Base-by-base conservation (phyloP, 2,329 filamentous ascomycete genomes). In the Thielaviopsis ethacetica region DNA sequence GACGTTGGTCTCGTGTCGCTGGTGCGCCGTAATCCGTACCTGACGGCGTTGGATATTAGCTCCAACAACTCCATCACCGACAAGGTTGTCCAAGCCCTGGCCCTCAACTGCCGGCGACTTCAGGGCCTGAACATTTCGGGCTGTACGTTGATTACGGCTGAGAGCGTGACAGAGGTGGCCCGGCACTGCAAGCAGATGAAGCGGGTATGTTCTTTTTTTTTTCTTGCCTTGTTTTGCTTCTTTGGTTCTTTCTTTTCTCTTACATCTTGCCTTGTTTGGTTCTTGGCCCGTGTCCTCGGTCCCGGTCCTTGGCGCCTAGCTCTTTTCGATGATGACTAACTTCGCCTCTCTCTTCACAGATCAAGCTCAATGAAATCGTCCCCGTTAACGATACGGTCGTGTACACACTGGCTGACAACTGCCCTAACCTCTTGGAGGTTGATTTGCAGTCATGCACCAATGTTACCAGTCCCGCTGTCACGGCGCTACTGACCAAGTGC, bases 291-390 rank as follows among this genome's bases (percentile, higher is more conserved):
- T n/a, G n/a, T n/a, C n/a, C n/a, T n/a, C n/a, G n/a, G n/a, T n/a
- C n/a, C n/a, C n/a, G n/a, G n/a, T n/a, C n/a, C n/a, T n/a, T n/a
- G n/a, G n/a, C n/a, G n/a, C n/a, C n/a, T n/a, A n/a, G n/a, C n/a
- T n/a, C n/a, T n/a, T n/a, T n/a, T n/a, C n/a, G n/a, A n/a, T n/a
- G 10, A 22, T 21, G 49, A 10, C 49, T 24, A 52, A 52, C 21
- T 24, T 27, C 15, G 21, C 19, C 50, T 7, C 34, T 62, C 10
- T 56, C 44, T 51, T 51, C 19, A 10, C 49, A 93, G 83, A 79
- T 98, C 64, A 98, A 98, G 80, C 79, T 98, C 62, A 98, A 97
- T 70, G 87, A 91, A 60, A 95, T 93, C 68, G 71, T 73, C n/a
- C 86, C 95, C 70, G 75, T 96, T 38, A 89, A 86, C 47, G 89